A percentile compares a stretch with the other conserved stretches of the same genome.
Evolutionary conservation across 1,284 basidiomycete genomes (phyloP).

Genomic region (Ceratorhiza oryzae-sativae): DNA sequence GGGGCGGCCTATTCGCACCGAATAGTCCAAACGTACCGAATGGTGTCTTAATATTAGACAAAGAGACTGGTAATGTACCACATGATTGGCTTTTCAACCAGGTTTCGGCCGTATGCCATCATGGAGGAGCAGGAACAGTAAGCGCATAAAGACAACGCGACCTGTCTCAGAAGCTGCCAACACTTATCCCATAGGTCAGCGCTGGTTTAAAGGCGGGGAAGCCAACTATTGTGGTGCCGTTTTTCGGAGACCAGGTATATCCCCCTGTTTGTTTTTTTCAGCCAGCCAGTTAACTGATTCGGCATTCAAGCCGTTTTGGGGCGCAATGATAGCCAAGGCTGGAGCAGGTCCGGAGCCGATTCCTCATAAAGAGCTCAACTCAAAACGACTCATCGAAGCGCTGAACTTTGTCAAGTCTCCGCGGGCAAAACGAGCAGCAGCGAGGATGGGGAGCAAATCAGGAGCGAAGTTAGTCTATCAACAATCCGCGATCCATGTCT

Average conservation of each 20-base stretch:
- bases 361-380: slow-evolving; percentile 60
- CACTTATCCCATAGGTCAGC: slow-evolving; percentile 49
- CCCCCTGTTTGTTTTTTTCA: slow-evolving; percentile 55
- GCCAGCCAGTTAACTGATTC: slow-evolving; percentile 35
- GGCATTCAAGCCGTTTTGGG: slow-evolving; percentile 53
- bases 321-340: slow-evolving; percentile 65
- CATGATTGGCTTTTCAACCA: slow-evolving; percentile 76
- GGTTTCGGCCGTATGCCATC: slow-evolving; percentile 72
- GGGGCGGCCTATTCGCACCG: slow-evolving; percentile 58
- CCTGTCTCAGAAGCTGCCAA: no score
- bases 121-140: slow-evolving; percentile 56
- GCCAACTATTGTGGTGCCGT: slow-evolving; percentile 71
- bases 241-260: slow-evolving; percentile 71
- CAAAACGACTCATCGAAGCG: slow-evolving; percentile 61
- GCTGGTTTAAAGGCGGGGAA: slow-evolving; percentile 69
- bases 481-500: background rate
- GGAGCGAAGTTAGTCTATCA: slow-evolving; percentile 55
- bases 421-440: slow-evolving; percentile 58
- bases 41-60: slow-evolving; percentile 62
- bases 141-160: slow-evolving; percentile 40
- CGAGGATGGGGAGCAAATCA: slow-evolving; percentile 60
- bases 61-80: slow-evolving; percentile 59
- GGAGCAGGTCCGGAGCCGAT: slow-evolving; percentile 70
- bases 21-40: slow-evolving; percentile 58
- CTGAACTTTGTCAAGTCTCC: slow-evolving; percentile 60